Percentiles rank a stretch among this genome's conserved stretches.
Evolutionary conservation across 2,329 filamentous ascomycete species (phyloP).

Genomic region (Lecanosticta acicola): DNA sequence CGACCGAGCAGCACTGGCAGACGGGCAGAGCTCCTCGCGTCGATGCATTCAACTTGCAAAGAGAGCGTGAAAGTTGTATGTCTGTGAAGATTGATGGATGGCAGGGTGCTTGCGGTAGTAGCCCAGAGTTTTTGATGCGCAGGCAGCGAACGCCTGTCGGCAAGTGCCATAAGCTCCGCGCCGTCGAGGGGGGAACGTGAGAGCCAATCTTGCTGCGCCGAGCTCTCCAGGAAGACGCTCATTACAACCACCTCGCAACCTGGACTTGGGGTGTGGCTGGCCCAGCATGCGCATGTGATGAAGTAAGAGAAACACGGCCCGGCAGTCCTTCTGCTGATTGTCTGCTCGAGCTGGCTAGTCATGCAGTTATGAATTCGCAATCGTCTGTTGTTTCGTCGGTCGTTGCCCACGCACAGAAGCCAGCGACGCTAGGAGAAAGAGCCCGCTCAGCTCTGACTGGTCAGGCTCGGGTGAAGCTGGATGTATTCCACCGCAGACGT

Average conservation of each 20-base stretch:
- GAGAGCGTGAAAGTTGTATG: too few species aligned
- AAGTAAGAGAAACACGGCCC: background rate
- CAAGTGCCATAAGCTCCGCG: conserved; percentile 20
- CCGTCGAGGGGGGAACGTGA: conserved; percentile 18
- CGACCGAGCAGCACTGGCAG: conserved; percentile 1
- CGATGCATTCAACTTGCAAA: background rate
- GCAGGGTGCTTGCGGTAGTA: too few species aligned
- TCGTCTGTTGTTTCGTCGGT: conserved; percentile 14
- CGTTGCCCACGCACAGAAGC: background rate
- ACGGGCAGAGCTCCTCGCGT: background rate
- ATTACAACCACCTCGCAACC: background rate
- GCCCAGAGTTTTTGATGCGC: conserved; percentile 2
- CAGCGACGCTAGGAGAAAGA: background rate
- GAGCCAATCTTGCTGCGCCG: conserved; percentile 21
- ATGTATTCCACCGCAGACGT: background rate
- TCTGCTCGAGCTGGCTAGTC: conserved; percentile 9
- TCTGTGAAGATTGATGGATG: too few species aligned
- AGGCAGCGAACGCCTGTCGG: conserved; percentile 12
- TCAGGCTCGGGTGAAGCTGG: background rate
- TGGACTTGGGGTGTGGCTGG: conserved; percentile 18
- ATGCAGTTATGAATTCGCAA: background rate
- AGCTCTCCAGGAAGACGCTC: conserved; percentile 14
- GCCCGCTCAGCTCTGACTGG: conserved; percentile 3
- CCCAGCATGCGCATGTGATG: conserved; percentile 14
- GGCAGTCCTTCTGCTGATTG: background rate